Evolutionary conservation across 257 asterid genomes (phyloP), one percentile per base, ranked within the genome.

Genomic region (Lavandula angustifolia): DNA sequence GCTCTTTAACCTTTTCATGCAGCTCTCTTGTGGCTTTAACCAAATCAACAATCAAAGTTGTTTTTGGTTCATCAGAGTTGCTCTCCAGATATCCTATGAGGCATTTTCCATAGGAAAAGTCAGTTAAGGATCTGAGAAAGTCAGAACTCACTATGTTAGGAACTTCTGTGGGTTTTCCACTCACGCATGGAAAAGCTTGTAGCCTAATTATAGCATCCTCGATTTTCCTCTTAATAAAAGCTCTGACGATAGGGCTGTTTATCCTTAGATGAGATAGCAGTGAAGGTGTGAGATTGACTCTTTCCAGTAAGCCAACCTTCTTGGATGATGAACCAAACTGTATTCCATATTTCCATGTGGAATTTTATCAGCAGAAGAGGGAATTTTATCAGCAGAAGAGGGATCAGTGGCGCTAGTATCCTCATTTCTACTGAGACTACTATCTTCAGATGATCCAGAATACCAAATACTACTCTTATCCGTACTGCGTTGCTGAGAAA

Each of bases 241-340:
- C 64, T 47, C 63, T 35, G 35, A 49, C 34, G 16, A 50, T 49
- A 22, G 16, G 57, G 44, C 56, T 41, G n/a, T 34, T 50, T n/a
- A 6, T 12, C 49, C 37, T 50, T 11, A 62, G n/a, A 32, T 6
- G 54, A 44, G 56, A 42, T 46, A 4, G 29, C 17, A 16, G 14
- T 46, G n/a, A 38, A 10, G 67, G 56, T 7, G 51, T 41, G n/a
- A 31, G 18, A 54, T 16, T 43, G 48, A 18, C 11, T 41, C 68
- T 54, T 54, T 66, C 14, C 53, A 61, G 41, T 22, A 43, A 53
- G 10, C 53, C 42, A 44, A n/a, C 67, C 48, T 69, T 66, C 16
- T 42, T 12, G 16, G 48, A 42, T 42, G 48, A 42, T 3, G 48
- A 42, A 10, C 3, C 5, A 42, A 3, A 3, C 5, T 42, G 13